Evolutionary conservation across 768 basidiomycete genomes (phyloP), one percentile per base, ranked within the genome.

Genomic region (Hericium coralloides): DNA sequence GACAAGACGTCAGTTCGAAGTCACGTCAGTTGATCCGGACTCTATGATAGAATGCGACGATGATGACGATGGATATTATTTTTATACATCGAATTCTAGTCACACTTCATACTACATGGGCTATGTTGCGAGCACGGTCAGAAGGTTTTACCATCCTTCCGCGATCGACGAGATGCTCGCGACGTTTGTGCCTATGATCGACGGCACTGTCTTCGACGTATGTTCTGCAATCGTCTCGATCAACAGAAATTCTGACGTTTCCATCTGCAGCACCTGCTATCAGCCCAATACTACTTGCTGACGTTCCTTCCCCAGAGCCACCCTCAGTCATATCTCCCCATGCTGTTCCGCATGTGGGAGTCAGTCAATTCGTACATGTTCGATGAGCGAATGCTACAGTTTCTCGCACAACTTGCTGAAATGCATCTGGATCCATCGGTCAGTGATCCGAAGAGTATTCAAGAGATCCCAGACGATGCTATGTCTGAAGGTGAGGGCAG

Each of bases 81-180:
- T 23, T 49, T 57, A 25, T 58, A 26, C 25, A 51, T 47, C 25
- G 37, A n/a, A 25, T 49, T 55, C 22, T 60, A 88, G 87, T 59
- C 86, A 87, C 72, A 69, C 84, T n/a, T 80, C 87, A 17, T 88
- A 82, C 81, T 86, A 81, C 63, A 83, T 88, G 83, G 87, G 84
- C 3, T 81, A 81, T 61, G 76, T 89, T 59, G 84, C 85, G 31
- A 79, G 84, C 38, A 77, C 76, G 64, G 74, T 81, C 48, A 81
- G 89, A 54, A 76, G 88, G 55, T 95, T 95, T 77, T 95, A 93
- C 71, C 92, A 93, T 63, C 92, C 92, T 17, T 82, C 87, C 43
- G 86, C 90, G 37, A 85, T 85, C 54, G 83, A 87, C 61, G 87
- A 90, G 63, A 95, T 97, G 91, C 80, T 97, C 31, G 76, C 85